phyloP scores from a whole-genome alignment of 2,329 filamentous ascomycete species.

The Tolypocladium pustulatum region DNA sequence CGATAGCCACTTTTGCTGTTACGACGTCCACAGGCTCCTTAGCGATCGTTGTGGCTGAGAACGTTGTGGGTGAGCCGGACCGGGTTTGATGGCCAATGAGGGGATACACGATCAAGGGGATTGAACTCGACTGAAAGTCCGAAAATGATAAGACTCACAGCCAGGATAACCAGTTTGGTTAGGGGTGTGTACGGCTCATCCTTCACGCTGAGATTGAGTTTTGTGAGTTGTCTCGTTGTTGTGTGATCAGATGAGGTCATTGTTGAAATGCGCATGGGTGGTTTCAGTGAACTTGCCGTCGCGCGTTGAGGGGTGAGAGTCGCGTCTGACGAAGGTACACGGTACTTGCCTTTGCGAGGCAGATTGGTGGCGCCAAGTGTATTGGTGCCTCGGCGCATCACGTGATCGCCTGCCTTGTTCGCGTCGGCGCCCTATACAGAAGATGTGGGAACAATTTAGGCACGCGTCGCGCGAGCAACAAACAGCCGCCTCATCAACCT shows the following conservation, averaged over 20 bases:
- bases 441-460: background rate
- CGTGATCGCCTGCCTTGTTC: conserved; percentile 25
- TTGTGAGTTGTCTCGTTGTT: background rate
- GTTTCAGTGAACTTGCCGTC: background rate
- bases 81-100: background rate
- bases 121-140: background rate
- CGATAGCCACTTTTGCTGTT: background rate
- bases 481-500: background rate
- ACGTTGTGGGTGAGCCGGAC: background rate
- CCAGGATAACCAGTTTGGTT: background rate
- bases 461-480: conserved; percentile 5
- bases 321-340: background rate
- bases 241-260: background rate
- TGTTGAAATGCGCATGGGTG: background rate
- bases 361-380: background rate
- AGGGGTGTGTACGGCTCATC: background rate
- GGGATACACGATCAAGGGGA: background rate
- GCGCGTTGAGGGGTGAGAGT: background rate
- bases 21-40: background rate
- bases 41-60: background rate
- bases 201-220: background rate
- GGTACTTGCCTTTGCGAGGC: background rate
- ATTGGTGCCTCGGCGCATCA: conserved; percentile 8
- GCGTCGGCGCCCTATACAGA: conserved; percentile 17
- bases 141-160: background rate